Base-by-base conservation (phyloP, 495 filamentous ascomycete genomes). In the Neurospora sp. region DNA sequence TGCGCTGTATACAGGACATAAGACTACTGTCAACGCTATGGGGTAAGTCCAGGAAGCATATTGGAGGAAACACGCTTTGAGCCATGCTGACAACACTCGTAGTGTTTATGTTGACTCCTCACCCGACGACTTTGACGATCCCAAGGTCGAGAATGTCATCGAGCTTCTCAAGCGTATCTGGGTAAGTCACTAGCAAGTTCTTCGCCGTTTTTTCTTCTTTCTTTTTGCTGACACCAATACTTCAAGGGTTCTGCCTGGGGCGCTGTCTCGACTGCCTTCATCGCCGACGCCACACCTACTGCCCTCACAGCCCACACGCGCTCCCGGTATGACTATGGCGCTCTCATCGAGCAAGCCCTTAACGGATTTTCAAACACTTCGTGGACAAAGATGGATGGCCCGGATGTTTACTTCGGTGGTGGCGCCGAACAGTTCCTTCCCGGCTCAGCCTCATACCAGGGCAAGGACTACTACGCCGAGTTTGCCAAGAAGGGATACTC, bases 71-170 rank as follows among this genome's bases (percentile, higher is more conserved):
- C 53, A 8, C 4, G 5, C 4, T 2, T 53, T 31, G 22, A 5
- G n/a, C 41, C 3, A 7, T 38, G 20, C 4, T 14, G 42, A 38
- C 20, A 42, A 14, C 4, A n/a, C 2, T 1, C 14, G 14, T 1
- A 83, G 83, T 69, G 90, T 93, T 40, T 93, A 93, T 70, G 89
- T 84, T 16, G 91, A 93, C 75, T 91, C 89, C 0, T 90, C 88
- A 31, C 80, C 84, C 12, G 83, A 88, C 75, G 80, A 84, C 9
- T 90, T 90, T 69, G 91, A 93, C 77, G 91, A 93, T 79, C 91
- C 91, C 40, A 93, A 92, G 80, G 87, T 93, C 38, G 91, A 93
- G 81, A 91, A 87, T n/a, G 90, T 93, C 72, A 86, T 89, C 2
- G 91, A 93, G 78, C 82, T 93, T 39, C 86, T 93, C 76, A 79